Evolutionary conservation across 192 early-diverging fungal genomes (phyloP).

Genomic region (Gaertneriomyces sp.): DNA sequence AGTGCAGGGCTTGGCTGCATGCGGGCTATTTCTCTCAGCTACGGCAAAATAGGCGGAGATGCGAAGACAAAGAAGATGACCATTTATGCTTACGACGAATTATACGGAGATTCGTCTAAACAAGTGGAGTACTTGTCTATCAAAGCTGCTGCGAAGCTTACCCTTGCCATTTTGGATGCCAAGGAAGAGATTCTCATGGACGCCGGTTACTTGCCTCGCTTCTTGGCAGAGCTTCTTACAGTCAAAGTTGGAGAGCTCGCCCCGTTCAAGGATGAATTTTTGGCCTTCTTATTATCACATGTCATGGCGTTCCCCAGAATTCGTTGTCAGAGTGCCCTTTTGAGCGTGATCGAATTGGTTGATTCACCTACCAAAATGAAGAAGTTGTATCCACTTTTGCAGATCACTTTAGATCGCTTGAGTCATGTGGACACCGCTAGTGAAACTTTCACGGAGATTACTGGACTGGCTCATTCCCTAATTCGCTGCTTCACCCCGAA

Average conservation of each 20-base stretch:
- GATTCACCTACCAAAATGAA: slow-evolving; percentile 58
- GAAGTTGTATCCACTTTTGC: slow-evolving; percentile 57
- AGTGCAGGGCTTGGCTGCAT: slow-evolving; percentile 61
- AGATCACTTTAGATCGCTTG: slow-evolving; percentile 37
- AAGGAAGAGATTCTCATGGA: slow-evolving; percentile 48
- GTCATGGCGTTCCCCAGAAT: slow-evolving; percentile 37
- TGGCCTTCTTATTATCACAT: slow-evolving; percentile 45
- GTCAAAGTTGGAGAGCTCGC: slow-evolving; percentile 6
- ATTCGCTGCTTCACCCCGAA: slow-evolving; percentile 53
- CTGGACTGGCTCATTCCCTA: slow-evolving; percentile 32
- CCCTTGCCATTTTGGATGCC: slow-evolving; percentile 44
- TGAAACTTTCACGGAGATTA: slow-evolving; percentile 4
- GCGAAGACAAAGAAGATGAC: slow-evolving; percentile 11
- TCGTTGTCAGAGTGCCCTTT: slow-evolving; percentile 34
- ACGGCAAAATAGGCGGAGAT: slow-evolving; percentile 5
- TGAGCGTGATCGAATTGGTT: slow-evolving; percentile 47
- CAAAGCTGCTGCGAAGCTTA: slow-evolving; percentile 43
- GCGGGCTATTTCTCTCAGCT: slow-evolving; percentile 43
- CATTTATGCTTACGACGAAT: slow-evolving; percentile 56
- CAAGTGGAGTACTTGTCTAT: slow-evolving; percentile 57
- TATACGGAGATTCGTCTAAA: slow-evolving; percentile 53
- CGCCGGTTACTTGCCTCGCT: slow-evolving; percentile 33
- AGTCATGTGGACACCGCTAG: slow-evolving; percentile 4
- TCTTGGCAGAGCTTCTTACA: slow-evolving; percentile 27
- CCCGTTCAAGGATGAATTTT: slow-evolving; percentile 27